phyloP scores from a whole-genome alignment of 2,329 filamentous ascomycete species.

The Fusarium temperatum region DNA sequence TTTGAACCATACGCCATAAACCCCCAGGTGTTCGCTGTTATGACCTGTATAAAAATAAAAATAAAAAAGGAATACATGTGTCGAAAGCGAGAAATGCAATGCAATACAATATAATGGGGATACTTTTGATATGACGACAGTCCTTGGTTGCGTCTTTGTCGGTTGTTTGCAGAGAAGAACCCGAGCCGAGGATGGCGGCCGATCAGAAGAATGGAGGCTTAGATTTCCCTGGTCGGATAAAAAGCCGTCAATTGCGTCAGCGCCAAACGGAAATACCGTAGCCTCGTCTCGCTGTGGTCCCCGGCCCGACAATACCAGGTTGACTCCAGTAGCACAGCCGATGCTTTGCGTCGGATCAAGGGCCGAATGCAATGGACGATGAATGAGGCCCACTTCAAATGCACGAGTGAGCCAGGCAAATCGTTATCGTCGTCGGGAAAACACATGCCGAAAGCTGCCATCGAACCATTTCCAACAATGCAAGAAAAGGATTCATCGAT shows the following conservation, averaged over 20 bases:
- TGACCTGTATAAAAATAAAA: background rate
- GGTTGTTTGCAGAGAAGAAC: conserved; percentile 13
- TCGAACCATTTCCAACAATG: conserved; percentile 33
- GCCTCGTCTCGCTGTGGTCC: background rate
- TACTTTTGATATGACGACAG: conserved; percentile 15
- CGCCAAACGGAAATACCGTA: conserved; percentile 5
- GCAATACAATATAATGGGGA: background rate
- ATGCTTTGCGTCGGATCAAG: conserved; percentile 7
- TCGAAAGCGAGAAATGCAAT: background rate
- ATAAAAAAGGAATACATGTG: background rate
- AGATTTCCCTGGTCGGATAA: background rate
- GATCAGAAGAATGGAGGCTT: background rate
- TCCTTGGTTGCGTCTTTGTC: background rate
- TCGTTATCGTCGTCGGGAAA: conserved; percentile 9
- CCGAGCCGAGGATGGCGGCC: conserved; percentile 5
- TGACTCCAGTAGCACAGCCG: background rate
- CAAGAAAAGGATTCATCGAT: conserved; percentile 1
- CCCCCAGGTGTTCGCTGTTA: conserved; percentile 23
- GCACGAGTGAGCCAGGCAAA: background rate
- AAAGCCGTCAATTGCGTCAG: background rate
- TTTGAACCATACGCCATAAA: conserved; percentile 20
- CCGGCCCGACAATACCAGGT: conserved; percentile 5
- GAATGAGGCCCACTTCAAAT: conserved; percentile 21
- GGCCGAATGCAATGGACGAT: conserved; percentile 3
- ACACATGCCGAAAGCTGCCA: conserved; percentile 24